phyloP scores from a whole-genome alignment of 1,284 basidiomycete species.

The Puccinia brachypodii region DNA sequence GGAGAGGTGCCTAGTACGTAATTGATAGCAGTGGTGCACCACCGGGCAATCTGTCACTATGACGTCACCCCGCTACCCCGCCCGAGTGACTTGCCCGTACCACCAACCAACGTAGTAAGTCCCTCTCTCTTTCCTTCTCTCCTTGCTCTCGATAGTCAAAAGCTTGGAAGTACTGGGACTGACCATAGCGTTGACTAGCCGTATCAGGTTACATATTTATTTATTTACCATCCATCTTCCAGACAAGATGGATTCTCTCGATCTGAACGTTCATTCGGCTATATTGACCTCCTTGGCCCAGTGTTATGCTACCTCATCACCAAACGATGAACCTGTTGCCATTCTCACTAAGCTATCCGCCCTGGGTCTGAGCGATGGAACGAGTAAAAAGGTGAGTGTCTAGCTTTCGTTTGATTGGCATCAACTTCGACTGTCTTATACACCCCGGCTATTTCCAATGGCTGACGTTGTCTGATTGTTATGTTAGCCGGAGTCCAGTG shows the following conservation, averaged over 20 bases:
- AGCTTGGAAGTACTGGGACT: too few relatives aligned
- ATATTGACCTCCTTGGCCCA: conserved; percentile 45
- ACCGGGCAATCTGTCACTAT: too few relatives aligned
- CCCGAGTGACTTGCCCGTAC: too few relatives aligned
- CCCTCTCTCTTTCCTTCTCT: too few relatives aligned
- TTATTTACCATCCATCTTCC: too few relatives aligned
- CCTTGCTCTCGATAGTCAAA: too few relatives aligned
- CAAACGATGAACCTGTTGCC: conserved; percentile 26
- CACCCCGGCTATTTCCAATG: neutral
- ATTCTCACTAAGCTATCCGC: conserved; percentile 36
- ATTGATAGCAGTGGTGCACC: too few relatives aligned
- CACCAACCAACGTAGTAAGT: too few relatives aligned
- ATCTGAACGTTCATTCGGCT: conserved; percentile 45
- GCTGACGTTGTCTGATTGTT: conserved; percentile 1
- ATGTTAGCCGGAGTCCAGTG: neutral
- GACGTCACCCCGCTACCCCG: too few relatives aligned
- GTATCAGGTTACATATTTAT: neutral
- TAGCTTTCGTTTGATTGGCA: neutral
- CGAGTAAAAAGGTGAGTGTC: neutral
- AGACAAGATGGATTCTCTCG: conserved; percentile 43
- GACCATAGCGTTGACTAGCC: neutral
- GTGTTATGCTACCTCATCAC: conserved; percentile 36
- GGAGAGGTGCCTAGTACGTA: too few relatives aligned
- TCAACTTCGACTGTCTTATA: neutral
- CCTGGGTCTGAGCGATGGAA: neutral